Evolutionary conservation across 2,329 filamentous ascomycete species (phyloP), one percentile per base, ranked within the genome.

Genomic region (Pseudodiploospora longispora): DNA sequence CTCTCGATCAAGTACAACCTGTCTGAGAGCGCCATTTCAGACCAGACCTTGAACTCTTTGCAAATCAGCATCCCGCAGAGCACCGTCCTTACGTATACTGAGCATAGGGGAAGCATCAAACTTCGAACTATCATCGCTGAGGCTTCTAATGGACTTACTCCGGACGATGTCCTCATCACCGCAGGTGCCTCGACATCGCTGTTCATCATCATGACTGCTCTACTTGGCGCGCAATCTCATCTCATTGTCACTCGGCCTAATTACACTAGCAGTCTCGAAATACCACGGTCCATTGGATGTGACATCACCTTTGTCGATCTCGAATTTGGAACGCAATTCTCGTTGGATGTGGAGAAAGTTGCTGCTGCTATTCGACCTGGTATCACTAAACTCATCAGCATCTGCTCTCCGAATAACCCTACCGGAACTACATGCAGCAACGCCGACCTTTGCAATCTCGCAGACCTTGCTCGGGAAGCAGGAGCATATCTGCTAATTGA

Each of bases 221-320:
- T 51, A 6, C 46, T n/a, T 6, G 38, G 41, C 19, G 12, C 42
- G 10, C 19, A 19, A 1, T 40, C 49, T n/a, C 55, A 55, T 36
- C 43, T 57, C 5, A 40, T 57, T 8, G 47, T 57, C 19, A 44
- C 49, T 8, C 48, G 53, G 6, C 55, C 55, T 12, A 57, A 57
- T 39, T 57, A 57, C 19, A 50, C 55, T 1, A 55, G 50, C 19
- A 56, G 52, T 33, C 35, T 55, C 3, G 55, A 57, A 36, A 52
- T 46, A 0, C 53, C 55, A 3, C 47, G 46, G 31, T 43, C 53
- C 4, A 52, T 55, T 8, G 53, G 55, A 3, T 56, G 52, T 38
- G 46, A 50, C 2, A 56, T 57, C 27, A 51, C 51, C 4, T 52
- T 43, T 40, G 39, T 55, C 6, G 52, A 56, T 12, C 44, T 57